Evolutionary conservation across 805 yeast species (phyloP), one percentile per base, ranked within the genome.

Genomic region (Lachancea fermentati): DNA sequence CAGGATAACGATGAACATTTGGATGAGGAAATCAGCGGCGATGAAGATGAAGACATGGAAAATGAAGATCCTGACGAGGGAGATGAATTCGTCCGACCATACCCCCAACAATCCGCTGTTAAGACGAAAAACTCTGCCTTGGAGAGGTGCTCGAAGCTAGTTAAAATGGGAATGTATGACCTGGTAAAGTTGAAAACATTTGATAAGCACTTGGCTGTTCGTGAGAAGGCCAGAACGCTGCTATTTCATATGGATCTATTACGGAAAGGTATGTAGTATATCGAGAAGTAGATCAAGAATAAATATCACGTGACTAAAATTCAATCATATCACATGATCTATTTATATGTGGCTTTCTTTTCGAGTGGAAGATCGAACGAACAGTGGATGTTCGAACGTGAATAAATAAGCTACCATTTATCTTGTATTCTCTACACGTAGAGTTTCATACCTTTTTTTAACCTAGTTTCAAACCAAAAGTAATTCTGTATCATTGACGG

Each of bases 181-280:
- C 42, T 57, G 3, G 57, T 60, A 5, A 52, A 56, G 43, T 42
- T 50, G 13, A 59, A 57, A 18, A 47, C 54, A 1, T 49, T 51
- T 14, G 60, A 54, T 30, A 55, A 50, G 14, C 45, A 58, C 5
- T 42, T 58, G 11, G 44, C 54, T 28, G 61, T 58, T 3, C 50
- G 58, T 39, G 64, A 60, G 31, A 58, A 59, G 39, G 60, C 65
- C 7, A 52, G 57, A 36, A 53, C 57, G 3, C 45, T 60, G 16
- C 43, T 55, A 13, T 56, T 51, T 43, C 60, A 57, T 30, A 58
- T 60, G 63, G 62, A 58, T 40, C 32, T 49, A n/a, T 41, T 57
- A 30, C 40, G 58, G 22, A 48, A 50, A 32, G 54, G 42, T 30
- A 17, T 31, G 15, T 22, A 26, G 28, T 6, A 9, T 25, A n/a